Evolutionary conservation across 768 basidiomycete species (phyloP).

Genomic region (Lactarius psammicola): DNA sequence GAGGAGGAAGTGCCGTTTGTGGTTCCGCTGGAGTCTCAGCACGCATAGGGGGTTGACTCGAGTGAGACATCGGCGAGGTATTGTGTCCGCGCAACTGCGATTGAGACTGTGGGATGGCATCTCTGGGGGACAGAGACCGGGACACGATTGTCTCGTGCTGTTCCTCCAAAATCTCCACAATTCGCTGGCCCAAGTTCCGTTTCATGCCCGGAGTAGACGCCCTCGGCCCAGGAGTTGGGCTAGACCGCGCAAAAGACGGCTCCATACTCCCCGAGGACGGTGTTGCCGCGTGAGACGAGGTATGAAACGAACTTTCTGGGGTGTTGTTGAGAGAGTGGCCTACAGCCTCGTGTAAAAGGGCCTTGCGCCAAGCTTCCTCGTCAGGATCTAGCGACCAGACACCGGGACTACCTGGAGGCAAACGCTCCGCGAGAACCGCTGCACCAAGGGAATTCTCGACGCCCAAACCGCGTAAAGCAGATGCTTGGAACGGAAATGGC

Average conservation of each 20-base stretch:
- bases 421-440: conserved; percentile 66
- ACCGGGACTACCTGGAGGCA: conserved; percentile 66
- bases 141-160: conserved; percentile 17
- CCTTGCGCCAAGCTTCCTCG: conserved; percentile 74
- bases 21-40: conserved; percentile 64
- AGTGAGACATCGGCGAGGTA: conserved; percentile 32
- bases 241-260: conserved; percentile 24
- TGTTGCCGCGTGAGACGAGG: conserved; percentile 18
- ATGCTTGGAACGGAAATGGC: conserved; percentile 73
- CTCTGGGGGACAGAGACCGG: neutral
- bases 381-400: conserved; percentile 51
- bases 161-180: conserved; percentile 25
- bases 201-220: conserved; percentile 23
- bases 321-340: conserved; percentile 67
- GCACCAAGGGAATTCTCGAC: conserved; percentile 76
- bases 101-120: neutral
- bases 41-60: conserved; percentile 51
- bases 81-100: neutral
- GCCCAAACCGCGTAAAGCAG: conserved; percentile 67
- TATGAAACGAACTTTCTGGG: conserved; percentile 46
- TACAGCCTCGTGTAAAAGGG: conserved; percentile 73
- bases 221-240: conserved; percentile 16
- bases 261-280: conserved; percentile 33
- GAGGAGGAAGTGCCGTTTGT: conserved; percentile 61
- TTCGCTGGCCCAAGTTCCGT: conserved; percentile 29